phyloP scores from a whole-genome alignment of 805 yeast genomes.

The Diddensiella caesifluorescens region DNA sequence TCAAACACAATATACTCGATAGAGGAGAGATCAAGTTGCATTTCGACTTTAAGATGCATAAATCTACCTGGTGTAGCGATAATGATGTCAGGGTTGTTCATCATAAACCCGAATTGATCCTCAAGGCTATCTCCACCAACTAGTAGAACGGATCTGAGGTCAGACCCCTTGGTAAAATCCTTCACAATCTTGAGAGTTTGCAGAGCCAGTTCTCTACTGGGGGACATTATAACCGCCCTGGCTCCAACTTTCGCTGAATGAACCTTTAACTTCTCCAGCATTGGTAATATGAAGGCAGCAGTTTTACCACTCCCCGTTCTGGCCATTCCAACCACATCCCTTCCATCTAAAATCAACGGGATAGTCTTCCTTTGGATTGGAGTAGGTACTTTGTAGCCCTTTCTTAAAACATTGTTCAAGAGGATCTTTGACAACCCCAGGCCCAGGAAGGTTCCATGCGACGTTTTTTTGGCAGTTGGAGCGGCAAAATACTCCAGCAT shows the following conservation, averaged over 20 bases:
- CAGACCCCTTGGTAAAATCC: constrained; percentile 81
- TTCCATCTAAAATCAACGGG: constrained; percentile 76
- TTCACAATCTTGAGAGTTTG: constrained; percentile 87
- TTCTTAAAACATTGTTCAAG: constrained; percentile 63
- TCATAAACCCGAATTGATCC: constrained; percentile 89
- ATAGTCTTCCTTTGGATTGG: constrained; percentile 97
- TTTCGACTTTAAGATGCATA: constrained; percentile 90
- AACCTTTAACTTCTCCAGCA: constrained; percentile 75
- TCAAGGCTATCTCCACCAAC: constrained; percentile 99
- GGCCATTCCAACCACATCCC: constrained; percentile 99
- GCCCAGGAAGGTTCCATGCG: constrained; percentile 73
- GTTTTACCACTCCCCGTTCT: constrained; percentile 99
- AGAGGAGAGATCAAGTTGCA: constrained; percentile 77
- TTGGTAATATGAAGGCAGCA: constrained; percentile 90
- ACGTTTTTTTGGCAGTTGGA: constrained; percentile 27
- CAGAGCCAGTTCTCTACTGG: constrained; percentile 92
- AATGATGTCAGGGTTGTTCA: constrained; percentile 88
- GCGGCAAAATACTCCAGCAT: constrained; percentile 18
- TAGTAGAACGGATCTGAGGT: constrained; percentile 69
- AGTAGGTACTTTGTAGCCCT: constrained; percentile 92
- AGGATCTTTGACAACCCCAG: constrained; percentile 78
- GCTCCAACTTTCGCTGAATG: constrained; percentile 87
- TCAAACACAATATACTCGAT: constrained; percentile 92
- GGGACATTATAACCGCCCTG: constrained; percentile 84
- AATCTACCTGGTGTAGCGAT: constrained; percentile 98